Percentiles rank a stretch among this genome's conserved stretches.
These are phyloP conservation scores for Cladorrhinum samala DNA, from an alignment of 495 filamentous ascomycete species.

Conservation along the genomic window DNA sequence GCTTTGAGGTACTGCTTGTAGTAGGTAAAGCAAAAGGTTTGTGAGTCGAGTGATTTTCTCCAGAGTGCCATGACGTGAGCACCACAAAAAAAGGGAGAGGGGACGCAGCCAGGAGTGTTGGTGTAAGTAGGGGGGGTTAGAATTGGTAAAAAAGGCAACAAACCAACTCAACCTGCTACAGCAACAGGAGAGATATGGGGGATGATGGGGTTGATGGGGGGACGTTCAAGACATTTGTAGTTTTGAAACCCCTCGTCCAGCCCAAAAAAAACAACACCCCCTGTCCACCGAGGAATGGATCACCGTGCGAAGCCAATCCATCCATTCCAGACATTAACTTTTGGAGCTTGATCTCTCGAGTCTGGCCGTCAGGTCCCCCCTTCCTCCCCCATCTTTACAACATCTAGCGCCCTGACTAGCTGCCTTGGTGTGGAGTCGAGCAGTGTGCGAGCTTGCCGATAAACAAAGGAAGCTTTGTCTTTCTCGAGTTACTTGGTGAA, in stretches of 20 bases:
- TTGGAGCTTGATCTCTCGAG: neutral
- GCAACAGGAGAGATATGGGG: constrained; percentile 22
- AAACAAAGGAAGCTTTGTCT: neutral
- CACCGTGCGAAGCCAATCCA: constrained; percentile 2
- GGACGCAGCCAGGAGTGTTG: neutral
- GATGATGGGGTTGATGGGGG: constrained; percentile 8
- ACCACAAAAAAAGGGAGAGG: constrained; percentile 2
- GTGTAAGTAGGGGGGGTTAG: constrained; percentile 2
- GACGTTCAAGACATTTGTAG: constrained; percentile 29
- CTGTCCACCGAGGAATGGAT: constrained; percentile 15
- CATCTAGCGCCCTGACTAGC: neutral
- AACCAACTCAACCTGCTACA: constrained; percentile 18
- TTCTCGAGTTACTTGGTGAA: neutral
- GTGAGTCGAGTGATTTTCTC: constrained; percentile 6
- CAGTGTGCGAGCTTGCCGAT: neutral
- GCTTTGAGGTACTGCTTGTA: too few species aligned
- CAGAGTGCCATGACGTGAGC: constrained; percentile 11
- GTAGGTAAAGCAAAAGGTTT: too few species aligned
- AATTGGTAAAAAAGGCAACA: constrained; percentile 20
- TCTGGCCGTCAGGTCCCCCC: neutral
- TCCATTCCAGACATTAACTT: constrained; percentile 19
- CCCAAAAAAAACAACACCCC: too few species aligned
- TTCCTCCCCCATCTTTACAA: neutral
- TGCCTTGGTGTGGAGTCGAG: neutral
- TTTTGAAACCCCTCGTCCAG: constrained; percentile 7